Evolutionary conservation across 345 rosid species (phyloP), one percentile per base, ranked within the genome.

Genomic region (Capsella bursapastoris): DNA sequence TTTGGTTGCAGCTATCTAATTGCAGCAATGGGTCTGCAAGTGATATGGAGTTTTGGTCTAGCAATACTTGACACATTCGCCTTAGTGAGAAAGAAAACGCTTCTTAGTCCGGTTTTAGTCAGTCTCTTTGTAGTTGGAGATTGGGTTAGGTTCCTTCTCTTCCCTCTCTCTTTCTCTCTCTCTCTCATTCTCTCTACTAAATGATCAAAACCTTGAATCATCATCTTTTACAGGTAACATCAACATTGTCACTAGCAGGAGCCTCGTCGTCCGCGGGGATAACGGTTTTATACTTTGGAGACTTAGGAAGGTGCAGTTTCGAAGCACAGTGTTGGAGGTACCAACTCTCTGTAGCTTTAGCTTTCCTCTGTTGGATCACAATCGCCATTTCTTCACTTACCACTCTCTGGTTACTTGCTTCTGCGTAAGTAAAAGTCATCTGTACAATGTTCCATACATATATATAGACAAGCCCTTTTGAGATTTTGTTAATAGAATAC

Each of bases 41-140:
- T 85, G 7, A 70, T 87, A 64, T 93, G 98, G 98, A 89, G 97
- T 86, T 84, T 78, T 8, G 88, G 91, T 48, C 96, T 93, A 15
- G 92, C 91, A 3, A 32, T 73, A 49, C 65, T 93, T 10, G 96
- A 88, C 74, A 82, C 82, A 13, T 84, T 80, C 38, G 88, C 97
- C 2, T 78, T 91, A 72, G 59, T 76, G 56, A 82, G 77, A 75
- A 86, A 84, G 88, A 87, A 84, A 79, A 84, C 80, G 40, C 82
- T 89, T 32, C 85, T 78, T 32, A 81, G 77, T 43, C 80, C 86
- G 0, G 74, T 87, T 74, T 64, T 89, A 64, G 82, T 91, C 80
- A 85, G 91, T 80, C 90, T 91, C 53, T 93, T 91, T 57, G 92
- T 89, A 15, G 89, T 93, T 31, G 98, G 98, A 82, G 97, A 91